Evolutionary conservation across 2,329 filamentous ascomycete genomes (phyloP).

Genomic region (Ophiobolus disseminans): DNA sequence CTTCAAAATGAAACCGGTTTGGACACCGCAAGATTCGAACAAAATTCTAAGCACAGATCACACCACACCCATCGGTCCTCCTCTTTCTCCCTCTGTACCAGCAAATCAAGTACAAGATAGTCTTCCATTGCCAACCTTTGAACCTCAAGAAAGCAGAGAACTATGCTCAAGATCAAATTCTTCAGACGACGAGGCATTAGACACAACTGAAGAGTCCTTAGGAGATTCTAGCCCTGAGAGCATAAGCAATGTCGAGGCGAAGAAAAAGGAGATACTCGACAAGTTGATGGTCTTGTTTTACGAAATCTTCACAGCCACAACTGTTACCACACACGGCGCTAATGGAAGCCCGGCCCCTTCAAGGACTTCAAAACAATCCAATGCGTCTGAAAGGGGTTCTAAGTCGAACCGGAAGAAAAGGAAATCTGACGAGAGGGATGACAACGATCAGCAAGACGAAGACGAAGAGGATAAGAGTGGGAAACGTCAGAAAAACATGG

Average conservation of each 20-base stretch:
- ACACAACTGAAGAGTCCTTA: background rate
- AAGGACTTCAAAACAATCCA: background rate
- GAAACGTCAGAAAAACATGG: background rate
- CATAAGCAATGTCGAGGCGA: background rate
- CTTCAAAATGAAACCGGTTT: too few species aligned
- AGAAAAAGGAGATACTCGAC: background rate
- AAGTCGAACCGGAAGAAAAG: background rate
- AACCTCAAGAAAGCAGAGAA: too few species aligned
- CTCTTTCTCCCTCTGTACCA: too few species aligned
- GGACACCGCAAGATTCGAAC: too few species aligned
- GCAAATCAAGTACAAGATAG: too few species aligned
- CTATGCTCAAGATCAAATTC: too few species aligned
- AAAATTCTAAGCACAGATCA: too few species aligned
- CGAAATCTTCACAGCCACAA: background rate
- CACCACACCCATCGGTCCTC: too few species aligned
- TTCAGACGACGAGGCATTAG: background rate
- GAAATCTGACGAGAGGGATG: background rate
- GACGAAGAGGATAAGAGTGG: background rate
- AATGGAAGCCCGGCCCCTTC: background rate
- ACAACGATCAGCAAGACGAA: background rate
- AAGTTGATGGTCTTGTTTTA: conserved; percentile 1
- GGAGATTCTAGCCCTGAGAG: background rate
- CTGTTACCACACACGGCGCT: background rate
- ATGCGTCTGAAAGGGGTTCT: background rate
- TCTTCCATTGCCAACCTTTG: too few species aligned